Base-by-base conservation (phyloP, 805 yeast genomes). In the Ogataea kodamae region DNA sequence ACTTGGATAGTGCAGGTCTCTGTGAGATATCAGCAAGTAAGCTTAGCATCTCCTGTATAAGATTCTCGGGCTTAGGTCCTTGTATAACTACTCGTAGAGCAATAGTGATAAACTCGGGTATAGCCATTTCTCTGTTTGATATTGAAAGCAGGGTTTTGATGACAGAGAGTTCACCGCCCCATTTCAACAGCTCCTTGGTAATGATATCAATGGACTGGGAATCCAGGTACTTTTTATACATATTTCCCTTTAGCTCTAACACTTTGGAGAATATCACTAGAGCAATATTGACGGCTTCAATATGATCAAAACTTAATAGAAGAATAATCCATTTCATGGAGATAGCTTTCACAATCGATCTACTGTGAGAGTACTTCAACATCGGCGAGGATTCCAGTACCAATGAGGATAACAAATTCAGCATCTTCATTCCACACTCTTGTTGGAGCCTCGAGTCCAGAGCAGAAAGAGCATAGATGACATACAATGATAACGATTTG, bases 241-340 rank as follows among this genome's bases (percentile, higher is more conserved):
- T 9, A 10, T 28, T 33, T 5, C 18, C 27, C 18, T 22, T 27
- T 22, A 22, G 53, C 10, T 62, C 53, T 11, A 83, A 56, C 4
- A 78, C 53, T 35, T 68, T 67, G 5, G 78, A 59, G 12, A 84
- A 52, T 9, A 84, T 54, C 15, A 47, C 34, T 18, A 74, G 43
- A 0, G 71, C 68, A 39, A 65, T 48, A 18, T 53, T 49, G 3
- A 61, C 62, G 3, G 70, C 69, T 28, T 59, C 51, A 18, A 64
- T 42, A 33, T 66, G 49, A 5, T 50, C 46, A 39, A 65, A 65
- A 33, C 72, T 58, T 9, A 82, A 50, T 9, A 82, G 52, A 8
- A 83, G 58, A 7, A 83, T 49, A 3, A 74, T 61, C 82, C 89
- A 79, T 49, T 80, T 81, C 5, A 79, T 66, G 1, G 85, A 72